Conservation (phyloP, 768 basidiomycete species). For the Trametes coccinea region DNA sequence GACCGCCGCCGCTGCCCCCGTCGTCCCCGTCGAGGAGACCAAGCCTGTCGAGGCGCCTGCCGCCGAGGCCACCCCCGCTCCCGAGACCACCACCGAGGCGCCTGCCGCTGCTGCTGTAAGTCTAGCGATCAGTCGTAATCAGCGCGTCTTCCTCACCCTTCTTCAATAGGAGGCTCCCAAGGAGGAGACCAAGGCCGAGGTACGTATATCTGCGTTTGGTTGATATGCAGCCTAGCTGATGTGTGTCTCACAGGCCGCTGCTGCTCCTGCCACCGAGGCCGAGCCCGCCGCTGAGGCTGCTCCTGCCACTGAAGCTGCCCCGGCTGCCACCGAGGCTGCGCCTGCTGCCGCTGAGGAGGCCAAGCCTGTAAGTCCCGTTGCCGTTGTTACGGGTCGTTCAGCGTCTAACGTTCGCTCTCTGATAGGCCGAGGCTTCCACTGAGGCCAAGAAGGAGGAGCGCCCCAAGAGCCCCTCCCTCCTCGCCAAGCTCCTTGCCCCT, state of each 20-base stretch:
- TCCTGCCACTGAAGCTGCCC: constrained; percentile 30
- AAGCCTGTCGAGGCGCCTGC: constrained; percentile 48
- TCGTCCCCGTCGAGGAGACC: constrained; percentile 52
- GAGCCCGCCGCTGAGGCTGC: constrained; percentile 35
- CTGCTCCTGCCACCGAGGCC: constrained; percentile 33
- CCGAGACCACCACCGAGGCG: constrained; percentile 43
- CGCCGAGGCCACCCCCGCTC: constrained; percentile 36
- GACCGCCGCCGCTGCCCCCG: constrained; percentile 55
- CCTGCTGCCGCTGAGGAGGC: constrained; percentile 45
- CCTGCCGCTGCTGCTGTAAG: constrained; percentile 34
- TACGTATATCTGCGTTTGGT: constrained; percentile 24
- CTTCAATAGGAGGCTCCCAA: constrained; percentile 39
- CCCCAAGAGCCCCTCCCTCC: constrained; percentile 77
- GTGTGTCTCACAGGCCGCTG: constrained; percentile 36
- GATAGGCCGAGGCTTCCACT: constrained; percentile 47
- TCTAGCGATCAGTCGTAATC: constrained; percentile 8
- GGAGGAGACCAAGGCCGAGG: constrained; percentile 43
- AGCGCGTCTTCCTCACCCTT: constrained; percentile 6
- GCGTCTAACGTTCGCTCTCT: constrained; percentile 4
- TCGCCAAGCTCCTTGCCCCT: constrained; percentile 76
- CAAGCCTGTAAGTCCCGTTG: constrained; percentile 37
- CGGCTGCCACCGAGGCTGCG: constrained; percentile 35
- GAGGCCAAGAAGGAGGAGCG: constrained; percentile 72
- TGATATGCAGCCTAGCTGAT: neutral
- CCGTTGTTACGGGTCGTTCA: neutral